Evolutionary conservation across 495 filamentous ascomycete species (phyloP).

Genomic region (Pyrenopolyporus hunteri): DNA sequence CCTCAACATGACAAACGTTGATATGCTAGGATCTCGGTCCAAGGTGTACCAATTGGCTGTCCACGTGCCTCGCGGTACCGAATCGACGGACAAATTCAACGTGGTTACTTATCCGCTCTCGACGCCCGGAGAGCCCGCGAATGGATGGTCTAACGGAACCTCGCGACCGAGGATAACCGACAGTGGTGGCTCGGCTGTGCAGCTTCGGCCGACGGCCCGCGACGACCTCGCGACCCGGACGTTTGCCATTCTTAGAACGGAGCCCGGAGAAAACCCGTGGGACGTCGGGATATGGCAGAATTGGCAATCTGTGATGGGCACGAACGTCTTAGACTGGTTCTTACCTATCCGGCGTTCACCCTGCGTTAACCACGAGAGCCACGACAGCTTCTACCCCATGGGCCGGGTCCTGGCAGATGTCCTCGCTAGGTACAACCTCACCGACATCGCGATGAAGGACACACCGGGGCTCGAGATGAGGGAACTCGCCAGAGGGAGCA

Average conservation of each 20-base stretch:
- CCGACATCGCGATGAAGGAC: constrained; percentile 36
- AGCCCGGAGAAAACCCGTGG: constrained; percentile 80
- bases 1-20: constrained; percentile 80
- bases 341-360: constrained; percentile 72
- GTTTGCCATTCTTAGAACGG: constrained; percentile 77
- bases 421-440: constrained; percentile 45
- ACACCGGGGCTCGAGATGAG: constrained; percentile 37
- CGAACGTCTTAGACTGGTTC: constrained; percentile 72
- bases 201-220: constrained; percentile 27
- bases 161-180: neutral
- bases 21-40: constrained; percentile 66
- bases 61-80: constrained; percentile 63
- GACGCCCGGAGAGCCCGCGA: constrained; percentile 25
- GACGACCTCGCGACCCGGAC: constrained; percentile 61
- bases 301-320: constrained; percentile 76
- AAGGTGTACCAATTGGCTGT: constrained; percentile 78
- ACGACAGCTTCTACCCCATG: constrained; percentile 56
- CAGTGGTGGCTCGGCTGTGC: neutral
- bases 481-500: constrained; percentile 23
- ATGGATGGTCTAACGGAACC: constrained; percentile 14
- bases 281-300: constrained; percentile 70
- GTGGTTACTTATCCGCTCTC: constrained; percentile 52
- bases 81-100: constrained; percentile 46
- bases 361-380: constrained; percentile 56
- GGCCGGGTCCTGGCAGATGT: constrained; percentile 50